Base-by-base conservation (phyloP, 2,329 filamentous ascomycete species). In the Akanthomyces muscarius region DNA sequence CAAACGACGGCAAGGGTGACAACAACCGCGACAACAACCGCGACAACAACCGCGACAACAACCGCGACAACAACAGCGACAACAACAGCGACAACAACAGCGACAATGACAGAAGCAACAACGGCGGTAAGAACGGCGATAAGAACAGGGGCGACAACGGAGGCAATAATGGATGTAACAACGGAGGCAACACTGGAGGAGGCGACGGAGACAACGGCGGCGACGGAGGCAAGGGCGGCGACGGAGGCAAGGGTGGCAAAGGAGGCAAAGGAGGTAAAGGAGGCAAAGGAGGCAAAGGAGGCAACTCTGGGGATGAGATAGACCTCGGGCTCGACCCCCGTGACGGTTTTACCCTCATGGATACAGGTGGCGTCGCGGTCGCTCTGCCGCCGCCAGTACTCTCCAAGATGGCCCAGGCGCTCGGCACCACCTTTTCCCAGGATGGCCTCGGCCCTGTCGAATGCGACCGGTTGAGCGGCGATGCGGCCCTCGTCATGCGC, bases 351-450 rank as follows among this genome's bases (percentile, higher is more conserved):
- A 59, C 45, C 30, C 56, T 59, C 36, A 51, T 59, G 30, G 33
- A 42, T 23, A 59, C 56, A n/a, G 56, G 30, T 14, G 56, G 56
- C 44, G 44, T 38, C n/a, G n/a, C 3, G 2, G 48, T 59, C 21
- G 56, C 36, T 6, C 30, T 59, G 13, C 56, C 56, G 11, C 28
- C 30, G 8, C 7, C 30, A 30, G 45, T 51, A 14, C n/a, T 59
- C 18, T 23, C 36, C 30, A 13, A 4, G 13, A 41, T 59, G 44
- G 56, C 56, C 30, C 3, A 30, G 8, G 56, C 56, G 30, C 56
- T 59, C 56, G 36, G 56, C 25, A 51, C 56, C n/a, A 51, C 25
- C 30, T 59, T 59, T 8, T 50, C 44, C 33, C 16, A 38, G n/a
- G 33, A 59, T 7, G 45, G 56, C 23, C 21, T 59, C 30, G 56